Evolutionary conservation across 345 rosid genomes (phyloP), one percentile per base, ranked within the genome.

Genomic region (Aquilaria yunnanensis): DNA sequence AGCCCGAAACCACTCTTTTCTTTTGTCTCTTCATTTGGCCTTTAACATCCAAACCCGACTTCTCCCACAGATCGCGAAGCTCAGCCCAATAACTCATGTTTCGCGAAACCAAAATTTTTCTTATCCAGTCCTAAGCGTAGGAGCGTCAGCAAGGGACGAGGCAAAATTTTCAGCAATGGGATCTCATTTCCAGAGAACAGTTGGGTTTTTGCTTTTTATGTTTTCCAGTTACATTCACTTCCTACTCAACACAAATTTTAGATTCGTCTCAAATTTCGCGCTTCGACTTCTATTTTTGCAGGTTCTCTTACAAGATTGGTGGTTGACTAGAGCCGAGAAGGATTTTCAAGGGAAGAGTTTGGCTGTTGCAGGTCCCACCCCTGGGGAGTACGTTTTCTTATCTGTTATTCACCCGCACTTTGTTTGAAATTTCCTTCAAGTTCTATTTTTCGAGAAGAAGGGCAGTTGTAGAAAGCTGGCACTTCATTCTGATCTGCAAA

Each of bases 221-320:
- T 4, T 5, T 37, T 1, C 43, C 2, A 57, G 50, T 59, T 54
- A 12, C 29, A 11, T 14, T 9, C 62, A n/a, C 30, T 32, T 29
- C 13, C 45, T 32, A 12, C 14, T 13, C 1, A 8, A 7, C 64
- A n/a, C 46, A 12, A 1, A 33, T 30, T 12, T 9, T 47, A 1
- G 14, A 37, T 4, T 9, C 43, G 7, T 37, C 43, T 9, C 43
- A 37, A 37, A 2, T 37, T 37, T 37, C 43, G 8, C 8, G 7
- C 30, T 32, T 2, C 54, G 2, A 37, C 30, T 32, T 2, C 54
- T 2, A 37, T 37, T 5, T 37, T 37, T 9, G 5, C 43, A 90
- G 98, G 94, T 88, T 34, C 41, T 77, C 10, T 64, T 92, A 67
- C 70, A 63, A 31, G 83, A 85, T 60, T 92, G 98, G 98, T 92